Base-by-base conservation (phyloP, 352 stramenopile genomes). In the Saprolegnia diclina region DNA sequence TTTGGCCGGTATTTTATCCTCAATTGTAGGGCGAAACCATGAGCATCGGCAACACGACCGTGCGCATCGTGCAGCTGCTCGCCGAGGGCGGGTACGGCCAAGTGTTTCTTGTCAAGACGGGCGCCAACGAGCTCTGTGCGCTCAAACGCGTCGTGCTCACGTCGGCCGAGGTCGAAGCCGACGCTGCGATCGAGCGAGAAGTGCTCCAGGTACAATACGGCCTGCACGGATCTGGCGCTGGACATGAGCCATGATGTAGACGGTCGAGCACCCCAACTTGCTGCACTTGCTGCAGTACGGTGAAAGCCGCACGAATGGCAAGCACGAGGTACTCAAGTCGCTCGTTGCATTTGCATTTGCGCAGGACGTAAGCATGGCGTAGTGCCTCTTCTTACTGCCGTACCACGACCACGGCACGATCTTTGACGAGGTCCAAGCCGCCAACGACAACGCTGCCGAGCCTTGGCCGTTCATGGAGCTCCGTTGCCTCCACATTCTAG, bases 341-440 rank as follows among this genome's bases (percentile, higher is more conserved):
- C 26, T 48, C 14, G n/a, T 54, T 29, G n/a, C n/a, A n/a, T n/a
- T n/a, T n/a, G n/a, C n/a, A n/a, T n/a, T n/a, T n/a, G n/a, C n/a
- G n/a, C n/a, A n/a, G n/a, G n/a, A n/a, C n/a, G n/a, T n/a, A n/a
- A n/a, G n/a, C n/a, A n/a, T n/a, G n/a, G n/a, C n/a, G n/a, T 44
- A 93, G 80, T 92, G 83, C 63, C 89, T 89, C 73, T 94, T 92
- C 55, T 75, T 96, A 35, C 83, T 93, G 64, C 87, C 88, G 7
- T 94, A 83, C 65, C 92, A 93, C 67, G 87, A 93, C 54, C 82
- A 85, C 18, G 88, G 88, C 22, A 94, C 79, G 48, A 72, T 96
- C 46, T 91, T 80, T 78, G 85, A 95, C 66, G 79, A 80, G 16
- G 92, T 96, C 45, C 64, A 82, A 14, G 65, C 75, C 22, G 85